Evolutionary conservation across 73 alveolate species (phyloP).

Genomic region (Breviolum minutum): DNA sequence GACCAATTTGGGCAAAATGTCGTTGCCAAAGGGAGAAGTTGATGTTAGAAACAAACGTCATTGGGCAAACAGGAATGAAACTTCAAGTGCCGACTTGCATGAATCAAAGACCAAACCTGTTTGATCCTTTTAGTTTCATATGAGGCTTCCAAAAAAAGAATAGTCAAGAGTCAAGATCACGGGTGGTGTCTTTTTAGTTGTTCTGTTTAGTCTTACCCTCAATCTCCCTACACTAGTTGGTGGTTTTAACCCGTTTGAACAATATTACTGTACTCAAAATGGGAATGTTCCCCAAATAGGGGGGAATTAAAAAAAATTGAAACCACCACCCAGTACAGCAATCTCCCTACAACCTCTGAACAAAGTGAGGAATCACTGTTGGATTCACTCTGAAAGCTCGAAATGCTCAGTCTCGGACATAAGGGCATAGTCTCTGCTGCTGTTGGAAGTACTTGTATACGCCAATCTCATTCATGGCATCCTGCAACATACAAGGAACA

Average conservation of each 20-base stretch:
- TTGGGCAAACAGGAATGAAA: not conserved
- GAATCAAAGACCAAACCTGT: not conserved
- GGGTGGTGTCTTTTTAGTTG: too few species aligned
- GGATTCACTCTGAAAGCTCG: not conserved
- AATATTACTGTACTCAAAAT: too few species aligned
- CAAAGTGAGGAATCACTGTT: not conserved
- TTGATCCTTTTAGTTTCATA: too few species aligned
- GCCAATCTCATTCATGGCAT: constrained; percentile 72
- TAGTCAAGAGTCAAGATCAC: too few species aligned
- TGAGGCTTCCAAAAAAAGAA: too few species aligned
- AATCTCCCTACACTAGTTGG: too few species aligned
- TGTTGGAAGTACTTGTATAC: constrained; percentile 35
- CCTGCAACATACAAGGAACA: not conserved
- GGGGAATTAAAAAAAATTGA: not conserved
- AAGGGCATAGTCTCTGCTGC: constrained; percentile 44
- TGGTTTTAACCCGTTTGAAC: too few species aligned
- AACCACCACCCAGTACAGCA: too few species aligned
- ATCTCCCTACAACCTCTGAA: not conserved
- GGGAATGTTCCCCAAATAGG: not conserved
- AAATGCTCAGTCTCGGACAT: not conserved
- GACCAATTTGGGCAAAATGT: not conserved
- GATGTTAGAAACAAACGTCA: not conserved
- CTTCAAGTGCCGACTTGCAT: not conserved
- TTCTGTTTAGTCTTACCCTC: too few species aligned
- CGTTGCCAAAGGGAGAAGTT: not conserved